A percentile compares a stretch with the other conserved stretches of the same genome.
These are phyloP conservation scores for Monosporascus cannonballus DNA, from an alignment of 2,329 filamentous ascomycete genomes.

Conservation along the genomic window DNA sequence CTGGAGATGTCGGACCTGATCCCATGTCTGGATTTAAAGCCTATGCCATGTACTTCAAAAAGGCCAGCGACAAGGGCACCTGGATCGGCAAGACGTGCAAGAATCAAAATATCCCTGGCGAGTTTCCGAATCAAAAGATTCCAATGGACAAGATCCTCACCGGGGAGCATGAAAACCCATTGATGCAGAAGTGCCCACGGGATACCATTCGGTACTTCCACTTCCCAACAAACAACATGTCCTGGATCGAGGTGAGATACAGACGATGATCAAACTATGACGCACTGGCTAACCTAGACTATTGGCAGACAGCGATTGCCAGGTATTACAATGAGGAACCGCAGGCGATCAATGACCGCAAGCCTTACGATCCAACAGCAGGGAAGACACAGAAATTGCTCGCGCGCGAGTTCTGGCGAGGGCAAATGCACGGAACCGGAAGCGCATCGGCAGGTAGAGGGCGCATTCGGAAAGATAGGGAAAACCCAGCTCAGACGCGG, in stretches of 20 bases:
- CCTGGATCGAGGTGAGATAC: conserved; percentile 4
- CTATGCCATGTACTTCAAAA: neutral
- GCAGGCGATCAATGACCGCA: neutral
- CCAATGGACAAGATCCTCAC: neutral
- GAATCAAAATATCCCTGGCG: neutral
- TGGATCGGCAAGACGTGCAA: neutral
- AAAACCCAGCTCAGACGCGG: neutral
- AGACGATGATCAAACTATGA: too few species aligned
- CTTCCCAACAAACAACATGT: conserved; percentile 8
- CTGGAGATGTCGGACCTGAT: neutral
- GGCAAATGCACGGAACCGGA: conserved; percentile 6
- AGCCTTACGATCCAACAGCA: neutral
- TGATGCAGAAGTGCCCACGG: neutral
- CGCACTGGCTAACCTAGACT: neutral
- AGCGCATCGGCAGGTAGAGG: neutral
- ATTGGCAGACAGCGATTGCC: conserved; percentile 1
- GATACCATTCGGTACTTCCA: conserved; percentile 6
- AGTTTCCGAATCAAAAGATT: conserved; percentile 4
- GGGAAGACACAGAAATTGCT: conserved; percentile 1
- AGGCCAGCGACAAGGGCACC: neutral
- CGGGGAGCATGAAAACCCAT: neutral
- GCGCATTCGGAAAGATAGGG: neutral
- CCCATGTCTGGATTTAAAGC: neutral
- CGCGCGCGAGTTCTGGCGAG: conserved; percentile 3
- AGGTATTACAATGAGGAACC: conserved; percentile 2